A percentile compares a stretch with the other conserved stretches of the same genome.
Evolutionary conservation across 2,329 filamentous ascomycete genomes (phyloP).

Genomic region (Exophiala phaeomuriformis): DNA sequence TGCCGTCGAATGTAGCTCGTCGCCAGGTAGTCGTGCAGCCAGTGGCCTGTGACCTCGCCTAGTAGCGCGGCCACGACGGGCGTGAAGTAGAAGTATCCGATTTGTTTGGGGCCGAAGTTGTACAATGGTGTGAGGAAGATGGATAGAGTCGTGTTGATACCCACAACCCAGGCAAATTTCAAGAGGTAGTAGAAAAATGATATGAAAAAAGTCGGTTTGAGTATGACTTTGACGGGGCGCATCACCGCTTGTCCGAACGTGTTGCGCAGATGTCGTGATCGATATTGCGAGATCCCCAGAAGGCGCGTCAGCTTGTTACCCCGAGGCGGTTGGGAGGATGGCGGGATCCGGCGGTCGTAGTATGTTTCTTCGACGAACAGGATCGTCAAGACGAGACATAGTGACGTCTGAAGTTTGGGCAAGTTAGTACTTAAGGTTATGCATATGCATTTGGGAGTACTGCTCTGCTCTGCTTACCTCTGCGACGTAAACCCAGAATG

Average conservation of each 20-base stretch:
- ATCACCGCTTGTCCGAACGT: conserved; percentile 33
- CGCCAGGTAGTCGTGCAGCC: conserved; percentile 48
- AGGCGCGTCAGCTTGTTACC: conserved; percentile 29
- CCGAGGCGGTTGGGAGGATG: conserved; percentile 22
- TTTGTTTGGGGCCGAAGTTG: conserved; percentile 44
- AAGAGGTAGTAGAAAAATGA: conserved; percentile 36
- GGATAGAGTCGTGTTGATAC: conserved; percentile 51
- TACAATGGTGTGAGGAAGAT: conserved; percentile 48
- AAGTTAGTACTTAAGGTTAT: background rate
- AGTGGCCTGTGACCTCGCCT: conserved; percentile 50
- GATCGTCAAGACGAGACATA: conserved; percentile 32
- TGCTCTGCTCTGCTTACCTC: conserved; percentile 13
- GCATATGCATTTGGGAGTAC: too few species aligned
- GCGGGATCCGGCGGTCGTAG: conserved; percentile 31
- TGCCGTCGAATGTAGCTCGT: conserved; percentile 41
- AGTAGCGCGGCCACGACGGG: conserved; percentile 49
- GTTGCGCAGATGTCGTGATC: conserved; percentile 29
- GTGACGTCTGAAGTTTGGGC: conserved; percentile 20
- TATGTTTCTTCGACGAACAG: conserved; percentile 36
- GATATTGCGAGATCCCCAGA: conserved; percentile 28
- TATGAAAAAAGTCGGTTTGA: conserved; percentile 36
- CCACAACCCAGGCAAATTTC: conserved; percentile 40
- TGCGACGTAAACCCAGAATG: conserved; percentile 34
- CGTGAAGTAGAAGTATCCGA: conserved; percentile 54
- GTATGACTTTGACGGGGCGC: conserved; percentile 34